Conservation (phyloP, 176 grass and related monocot genomes). For the Olyra latifolia region DNA sequence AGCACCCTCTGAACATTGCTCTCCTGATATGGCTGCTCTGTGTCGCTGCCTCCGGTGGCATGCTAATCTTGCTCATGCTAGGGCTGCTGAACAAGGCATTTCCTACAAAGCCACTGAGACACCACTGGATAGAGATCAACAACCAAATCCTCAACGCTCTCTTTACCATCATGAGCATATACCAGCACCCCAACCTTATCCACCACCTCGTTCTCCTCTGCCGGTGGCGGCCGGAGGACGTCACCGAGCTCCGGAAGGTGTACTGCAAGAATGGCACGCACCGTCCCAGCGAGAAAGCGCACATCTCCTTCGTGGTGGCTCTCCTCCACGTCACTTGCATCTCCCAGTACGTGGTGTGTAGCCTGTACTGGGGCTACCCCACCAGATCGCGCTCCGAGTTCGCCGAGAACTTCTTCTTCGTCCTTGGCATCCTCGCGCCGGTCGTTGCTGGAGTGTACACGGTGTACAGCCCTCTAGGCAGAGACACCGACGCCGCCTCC, state of each 20-base stretch:
- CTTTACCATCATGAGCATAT: constrained; percentile 92
- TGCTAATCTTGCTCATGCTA: constrained; percentile 68
- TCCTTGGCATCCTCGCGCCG: constrained; percentile 48
- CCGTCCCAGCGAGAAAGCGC: constrained; percentile 53
- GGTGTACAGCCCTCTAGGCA: constrained; percentile 77
- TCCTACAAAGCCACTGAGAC: constrained; percentile 53
- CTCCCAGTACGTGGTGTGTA: constrained; percentile 60
- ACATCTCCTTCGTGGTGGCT: constrained; percentile 64
- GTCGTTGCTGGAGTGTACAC: constrained; percentile 53
- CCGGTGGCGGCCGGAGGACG: constrained; percentile 51
- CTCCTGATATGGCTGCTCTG: constrained; percentile 78
- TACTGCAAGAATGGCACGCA: constrained; percentile 68
- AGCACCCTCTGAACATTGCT: constrained; percentile 75
- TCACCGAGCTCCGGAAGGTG: constrained; percentile 49
- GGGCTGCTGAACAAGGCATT: constrained; percentile 64
- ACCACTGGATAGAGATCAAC: constrained; percentile 87
- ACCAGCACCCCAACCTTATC: constrained; percentile 68
- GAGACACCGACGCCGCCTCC: constrained; percentile 30
- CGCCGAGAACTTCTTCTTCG: constrained; percentile 62
- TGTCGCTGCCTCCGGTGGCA: constrained; percentile 56
- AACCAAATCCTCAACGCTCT: constrained; percentile 90
- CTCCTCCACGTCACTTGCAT: constrained; percentile 83
- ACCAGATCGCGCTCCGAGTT: constrained; percentile 56
- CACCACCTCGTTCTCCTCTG: constrained; percentile 63
- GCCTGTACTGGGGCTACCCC: constrained; percentile 69